Percentiles rank a stretch among this genome's conserved stretches.
Evolutionary conservation across 1,139 yeast species (phyloP).

Genomic region (Pichiaceae sp.): DNA sequence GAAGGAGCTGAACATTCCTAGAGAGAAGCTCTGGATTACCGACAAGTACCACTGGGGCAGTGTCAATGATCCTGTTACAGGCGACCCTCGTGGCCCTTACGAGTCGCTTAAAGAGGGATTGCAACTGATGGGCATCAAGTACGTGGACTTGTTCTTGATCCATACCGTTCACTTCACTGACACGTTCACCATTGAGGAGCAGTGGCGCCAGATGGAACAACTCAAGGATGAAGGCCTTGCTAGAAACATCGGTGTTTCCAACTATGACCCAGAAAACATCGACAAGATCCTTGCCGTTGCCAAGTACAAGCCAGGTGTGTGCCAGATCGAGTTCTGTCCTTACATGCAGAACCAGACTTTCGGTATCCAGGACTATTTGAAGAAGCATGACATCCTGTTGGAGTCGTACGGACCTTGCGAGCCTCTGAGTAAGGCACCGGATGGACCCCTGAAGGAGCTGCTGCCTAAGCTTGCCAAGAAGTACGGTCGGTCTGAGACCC

Average conservation of each 20-base stretch:
- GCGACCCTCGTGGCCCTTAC: conserved; percentile 33
- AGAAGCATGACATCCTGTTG: conserved; percentile 42
- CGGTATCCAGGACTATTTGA: conserved; percentile 46
- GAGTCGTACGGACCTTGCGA: conserved; percentile 65
- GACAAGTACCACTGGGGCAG: conserved; percentile 39
- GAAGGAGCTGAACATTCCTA: conserved; percentile 28
- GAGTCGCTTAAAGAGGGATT: conserved; percentile 43
- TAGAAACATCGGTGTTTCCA: conserved; percentile 58
- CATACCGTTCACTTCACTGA: conserved; percentile 43
- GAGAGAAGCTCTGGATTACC: conserved; percentile 48
- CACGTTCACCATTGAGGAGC: conserved; percentile 35
- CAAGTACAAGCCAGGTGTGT: conserved; percentile 47
- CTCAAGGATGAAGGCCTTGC: conserved; percentile 41
- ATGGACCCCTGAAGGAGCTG: conserved; percentile 27
- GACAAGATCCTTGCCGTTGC: conserved; percentile 35
- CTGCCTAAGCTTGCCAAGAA: conserved; percentile 40
- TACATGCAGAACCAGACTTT: conserved; percentile 64
- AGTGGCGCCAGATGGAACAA: conserved; percentile 46
- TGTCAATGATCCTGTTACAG: conserved; percentile 9
- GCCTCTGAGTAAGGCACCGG: conserved; percentile 27
- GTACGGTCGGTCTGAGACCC: conserved; percentile 48
- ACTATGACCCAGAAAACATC: conserved; percentile 42
- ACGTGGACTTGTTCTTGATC: conserved; percentile 61
- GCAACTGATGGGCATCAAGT: conserved; percentile 44
- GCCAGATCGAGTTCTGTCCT: conserved; percentile 66